These are phyloP conservation scores for Ustilago tritici DNA, from an alignment of 1,284 basidiomycete species.

Conservation along the genomic window DNA sequence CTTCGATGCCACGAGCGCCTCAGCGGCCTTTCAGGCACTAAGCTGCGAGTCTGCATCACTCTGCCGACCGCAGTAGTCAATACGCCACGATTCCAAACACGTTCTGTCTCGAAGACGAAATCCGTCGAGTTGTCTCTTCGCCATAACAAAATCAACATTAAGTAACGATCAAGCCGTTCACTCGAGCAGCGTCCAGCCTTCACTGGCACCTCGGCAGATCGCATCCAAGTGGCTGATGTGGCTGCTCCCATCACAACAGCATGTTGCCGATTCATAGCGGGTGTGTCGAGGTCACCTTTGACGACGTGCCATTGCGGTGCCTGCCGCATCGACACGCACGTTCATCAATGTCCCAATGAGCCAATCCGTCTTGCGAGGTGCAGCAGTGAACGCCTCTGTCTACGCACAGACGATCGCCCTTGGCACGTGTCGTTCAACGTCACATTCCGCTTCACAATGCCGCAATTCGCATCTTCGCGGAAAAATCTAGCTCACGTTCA, in stretches of 20 bases:
- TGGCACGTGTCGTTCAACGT: background rate
- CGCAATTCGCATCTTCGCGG: background rate
- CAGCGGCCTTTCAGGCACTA: conserved; percentile 29
- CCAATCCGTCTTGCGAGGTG: too few relatives aligned
- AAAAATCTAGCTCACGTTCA: background rate
- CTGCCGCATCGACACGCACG: background rate
- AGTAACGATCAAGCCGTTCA: background rate
- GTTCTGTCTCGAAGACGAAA: background rate
- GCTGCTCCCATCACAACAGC: background rate
- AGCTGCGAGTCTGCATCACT: background rate
- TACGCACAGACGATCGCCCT: background rate
- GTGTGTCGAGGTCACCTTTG: background rate
- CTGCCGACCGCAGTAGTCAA: background rate
- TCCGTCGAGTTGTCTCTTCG: background rate
- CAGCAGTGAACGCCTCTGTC: background rate
- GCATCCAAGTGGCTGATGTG: background rate
- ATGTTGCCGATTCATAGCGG: background rate
- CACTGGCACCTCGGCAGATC: background rate
- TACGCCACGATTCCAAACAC: background rate
- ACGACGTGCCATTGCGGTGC: background rate
- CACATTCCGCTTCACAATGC: background rate
- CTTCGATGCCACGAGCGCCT: conserved; percentile 11
- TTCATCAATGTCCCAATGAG: too few relatives aligned
- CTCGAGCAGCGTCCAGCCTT: background rate
- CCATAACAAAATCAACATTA: background rate